These are phyloP conservation scores for Dichotomopilus funicola DNA, from an alignment of 2,329 filamentous ascomycete species.

Conservation along the genomic window DNA sequence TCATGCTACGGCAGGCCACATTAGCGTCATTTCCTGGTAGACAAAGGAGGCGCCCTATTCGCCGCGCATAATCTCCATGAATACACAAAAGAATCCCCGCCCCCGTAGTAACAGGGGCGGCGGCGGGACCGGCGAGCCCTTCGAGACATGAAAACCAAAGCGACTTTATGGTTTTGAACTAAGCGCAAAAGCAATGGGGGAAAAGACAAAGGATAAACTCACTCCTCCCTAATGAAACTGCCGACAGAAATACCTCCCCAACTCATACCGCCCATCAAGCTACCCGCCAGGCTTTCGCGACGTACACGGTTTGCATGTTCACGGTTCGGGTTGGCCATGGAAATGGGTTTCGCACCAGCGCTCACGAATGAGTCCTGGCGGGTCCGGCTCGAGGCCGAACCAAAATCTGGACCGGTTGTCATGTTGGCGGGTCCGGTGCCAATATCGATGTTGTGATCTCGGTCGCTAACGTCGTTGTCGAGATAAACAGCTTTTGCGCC, in stretches of 20 bases:
- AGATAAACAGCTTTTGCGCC: constrained; percentile 5
- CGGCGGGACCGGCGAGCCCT: background rate
- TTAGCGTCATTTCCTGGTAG: background rate
- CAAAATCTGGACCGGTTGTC: constrained; percentile 53
- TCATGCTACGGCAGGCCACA: constrained; percentile 55
- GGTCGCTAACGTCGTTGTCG: constrained; percentile 2
- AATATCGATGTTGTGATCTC: constrained; percentile 27
- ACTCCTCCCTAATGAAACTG: constrained; percentile 98
- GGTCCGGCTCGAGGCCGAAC: constrained; percentile 51
- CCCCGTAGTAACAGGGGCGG: background rate
- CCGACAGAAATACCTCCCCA: constrained; percentile 96
- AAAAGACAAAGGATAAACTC: constrained; percentile 38
- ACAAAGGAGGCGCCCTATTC: background rate
- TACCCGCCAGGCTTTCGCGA: constrained; percentile 57
- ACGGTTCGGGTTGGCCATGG: constrained; percentile 58
- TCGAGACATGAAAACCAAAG: constrained; percentile 6
- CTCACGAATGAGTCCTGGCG: constrained; percentile 61
- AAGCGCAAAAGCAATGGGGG: background rate
- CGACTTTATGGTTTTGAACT: constrained; percentile 8
- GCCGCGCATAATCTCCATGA: background rate
- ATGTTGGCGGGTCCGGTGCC: constrained; percentile 38
- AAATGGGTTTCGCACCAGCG: constrained; percentile 60
- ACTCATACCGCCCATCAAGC: constrained; percentile 77
- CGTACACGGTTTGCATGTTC: constrained; percentile 51
- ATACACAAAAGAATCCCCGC: background rate